Evolutionary conservation across 768 basidiomycete species (phyloP).

Genomic region (Leucocoprinus leucothites): DNA sequence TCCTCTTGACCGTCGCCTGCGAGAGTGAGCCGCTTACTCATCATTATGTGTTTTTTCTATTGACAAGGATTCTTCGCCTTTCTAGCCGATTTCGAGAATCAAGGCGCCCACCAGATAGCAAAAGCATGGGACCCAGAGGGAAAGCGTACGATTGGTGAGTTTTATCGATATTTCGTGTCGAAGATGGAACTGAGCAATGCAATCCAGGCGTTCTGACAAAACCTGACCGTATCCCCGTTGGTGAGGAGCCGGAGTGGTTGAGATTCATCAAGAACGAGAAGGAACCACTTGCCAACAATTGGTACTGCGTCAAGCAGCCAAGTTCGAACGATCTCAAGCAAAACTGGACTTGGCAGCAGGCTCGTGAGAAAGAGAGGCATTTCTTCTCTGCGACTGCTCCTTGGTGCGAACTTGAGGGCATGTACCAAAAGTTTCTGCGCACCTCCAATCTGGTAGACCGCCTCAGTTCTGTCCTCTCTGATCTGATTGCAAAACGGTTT

Average conservation of each 20-base stretch:
- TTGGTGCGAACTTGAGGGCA: slow-evolving; percentile 51
- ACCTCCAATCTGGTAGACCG: slow-evolving; percentile 55
- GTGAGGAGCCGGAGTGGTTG: slow-evolving; percentile 57
- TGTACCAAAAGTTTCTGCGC: slow-evolving; percentile 51
- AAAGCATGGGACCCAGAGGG: slow-evolving; percentile 60
- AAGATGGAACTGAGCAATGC: too few species aligned
- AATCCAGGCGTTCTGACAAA: slow-evolving; percentile 50
- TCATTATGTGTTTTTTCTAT: slow-evolving; percentile 16
- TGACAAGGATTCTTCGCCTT: slow-evolving; percentile 20
- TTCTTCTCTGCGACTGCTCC: slow-evolving; percentile 53
- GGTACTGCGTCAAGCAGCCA: slow-evolving; percentile 59
- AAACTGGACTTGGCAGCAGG: slow-evolving; percentile 60
- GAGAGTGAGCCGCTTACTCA: slow-evolving; percentile 43
- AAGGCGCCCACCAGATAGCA: slow-evolving; percentile 65
- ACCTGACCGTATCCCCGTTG: slow-evolving; percentile 60
- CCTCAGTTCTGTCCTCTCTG: slow-evolving; percentile 59
- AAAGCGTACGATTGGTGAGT: slow-evolving; percentile 64
- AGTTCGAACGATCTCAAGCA: slow-evolving; percentile 46
- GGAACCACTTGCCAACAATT: slow-evolving; percentile 49
- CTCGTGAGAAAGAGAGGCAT: slow-evolving; percentile 51
- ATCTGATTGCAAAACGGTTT: slow-evolving; percentile 60
- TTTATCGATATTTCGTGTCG: background rate
- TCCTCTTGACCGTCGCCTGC: slow-evolving; percentile 58
- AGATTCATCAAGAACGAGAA: slow-evolving; percentile 52
- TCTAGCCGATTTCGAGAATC: slow-evolving; percentile 77